Base-by-base conservation (phyloP, 176 grass and related monocot genomes). In the Alopecurus myosuroides region DNA sequence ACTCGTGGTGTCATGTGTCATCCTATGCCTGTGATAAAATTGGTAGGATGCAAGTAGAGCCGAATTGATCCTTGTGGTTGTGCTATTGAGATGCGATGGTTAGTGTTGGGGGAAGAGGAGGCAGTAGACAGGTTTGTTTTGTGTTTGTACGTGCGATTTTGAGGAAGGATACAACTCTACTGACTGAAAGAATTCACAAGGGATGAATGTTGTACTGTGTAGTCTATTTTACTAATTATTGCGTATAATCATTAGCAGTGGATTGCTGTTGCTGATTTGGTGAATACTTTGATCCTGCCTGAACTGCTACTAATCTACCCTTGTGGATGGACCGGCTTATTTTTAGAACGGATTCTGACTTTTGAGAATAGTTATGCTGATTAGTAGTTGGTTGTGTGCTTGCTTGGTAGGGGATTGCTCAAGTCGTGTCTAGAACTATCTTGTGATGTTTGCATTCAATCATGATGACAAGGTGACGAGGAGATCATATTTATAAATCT, bases 21-120 rank as follows among this genome's bases (percentile, higher is more conserved):
- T 78, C 8, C 11, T 12, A 45, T 46, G 14, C 17, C 26, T 8
- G 39, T 77, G 51, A 23, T 76, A 35, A 55, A 90, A 25, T 58
- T 19, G 55, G 29, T 79, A 33, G 25, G 19, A 60, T 53, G 28
- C 8, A 20, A 66, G 42, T 48, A 67, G 37, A 79, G 55, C 26
- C 23, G n/a, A 66, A n/a, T 23, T 20, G 65, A 42, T 42, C 4
- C 68, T 37, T n/a, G 70, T 74, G 36, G 50, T 40, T 11, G 1
- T 33, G 23, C 19, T 30, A 28, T 56, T 2, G 8, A 44, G 84
- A 82, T 82, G 64, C 23, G 14, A 48, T 58, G n/a, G 58, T 30
- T 26, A 37, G 22, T 83, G 55, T 74, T 66, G 36, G 25, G 25
- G 30, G 12, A 81, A 58, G 52, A 74, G 65, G 61, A 88, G 40